Evolutionary conservation across 2,329 filamentous ascomycete species (phyloP), one percentile per base, ranked within the genome.

Genomic region (Spiromastix sp.): DNA sequence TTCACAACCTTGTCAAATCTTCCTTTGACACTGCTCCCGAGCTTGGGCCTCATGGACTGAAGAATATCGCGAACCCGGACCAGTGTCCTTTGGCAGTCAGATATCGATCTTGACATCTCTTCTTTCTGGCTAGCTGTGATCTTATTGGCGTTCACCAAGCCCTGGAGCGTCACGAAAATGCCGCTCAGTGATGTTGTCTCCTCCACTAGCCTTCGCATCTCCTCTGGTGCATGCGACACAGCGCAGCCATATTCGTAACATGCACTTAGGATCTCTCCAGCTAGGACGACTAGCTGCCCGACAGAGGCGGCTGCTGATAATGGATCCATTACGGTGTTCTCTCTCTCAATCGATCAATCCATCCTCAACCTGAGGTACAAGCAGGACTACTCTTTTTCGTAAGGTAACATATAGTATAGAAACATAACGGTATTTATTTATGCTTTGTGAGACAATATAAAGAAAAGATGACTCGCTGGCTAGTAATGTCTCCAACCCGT

Each of bases 121-220:
- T 36, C 34, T 17, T 25, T 30, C 13, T 36, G 34, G 9, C 8
- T 24, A 15, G 34, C 17, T 9, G 27, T 9, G 28, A 36, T 29
- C 18, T 27, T 30, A 18, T 36, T 27, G 4, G 34, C 34, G 18
- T 36, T 30, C 19, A 36, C 19, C 12, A 36, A 27, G 3, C 34
- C 34, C 12, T 36, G 34, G 26, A 36, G 27, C n/a, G 34, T 26
- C 18, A 36, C 34, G 19, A 36, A 36, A 12, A 29, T 25, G 12
- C 34, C 34, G 34, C 34, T 36, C 26, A 36, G n/a, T 4, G 34
- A 22, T 6, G 34, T 36, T 9, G 27, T 36, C 24, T 36, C 34
- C n/a, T 36, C 27, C n/a, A 36, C 25, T 6, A 36, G 26, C 13
- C 28, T 30, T 10, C 34, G 34, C 11, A 36, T 7, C 4, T n/a